Evolutionary conservation across 2,329 filamentous ascomycete species (phyloP).

Genomic region (Coniella vitis): DNA sequence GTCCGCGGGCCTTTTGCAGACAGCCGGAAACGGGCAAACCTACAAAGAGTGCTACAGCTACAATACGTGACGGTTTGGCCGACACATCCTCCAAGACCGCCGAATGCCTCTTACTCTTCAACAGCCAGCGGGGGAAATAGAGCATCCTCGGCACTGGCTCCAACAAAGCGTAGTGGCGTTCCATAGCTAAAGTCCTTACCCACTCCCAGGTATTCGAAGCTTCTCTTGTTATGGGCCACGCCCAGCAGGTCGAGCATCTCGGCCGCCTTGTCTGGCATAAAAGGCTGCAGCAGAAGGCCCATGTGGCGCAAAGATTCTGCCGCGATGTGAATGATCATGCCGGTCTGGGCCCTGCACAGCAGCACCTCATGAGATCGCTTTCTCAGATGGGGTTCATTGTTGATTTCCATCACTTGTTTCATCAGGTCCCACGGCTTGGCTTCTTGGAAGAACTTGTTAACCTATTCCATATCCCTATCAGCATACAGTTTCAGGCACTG

Average conservation of each 20-base stretch:
- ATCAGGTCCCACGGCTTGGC: slow-evolving; percentile 61
- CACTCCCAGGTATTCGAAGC: slow-evolving; percentile 53
- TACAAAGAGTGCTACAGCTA: no score
- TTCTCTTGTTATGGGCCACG: slow-evolving; percentile 56
- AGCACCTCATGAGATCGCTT: slow-evolving; percentile 23
- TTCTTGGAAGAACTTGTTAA: slow-evolving; percentile 60
- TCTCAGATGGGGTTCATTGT: background rate
- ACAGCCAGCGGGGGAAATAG: slow-evolving; percentile 47
- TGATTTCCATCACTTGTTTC: slow-evolving; percentile 20
- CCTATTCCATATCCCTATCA: slow-evolving; percentile 33
- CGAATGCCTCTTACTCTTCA: slow-evolving; percentile 25
- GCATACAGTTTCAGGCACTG: background rate
- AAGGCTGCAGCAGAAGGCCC: slow-evolving; percentile 82
- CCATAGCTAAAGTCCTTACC: slow-evolving; percentile 69
- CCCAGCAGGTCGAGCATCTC: slow-evolving; percentile 71
- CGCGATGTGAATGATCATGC: slow-evolving; percentile 57
- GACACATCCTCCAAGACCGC: no score
- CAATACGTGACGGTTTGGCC: no score
- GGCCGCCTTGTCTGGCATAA: slow-evolving; percentile 74
- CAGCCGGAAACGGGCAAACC: no score
- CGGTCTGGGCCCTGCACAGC: slow-evolving; percentile 33
- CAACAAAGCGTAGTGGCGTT: slow-evolving; percentile 24
- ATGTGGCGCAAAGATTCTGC: slow-evolving; percentile 72
- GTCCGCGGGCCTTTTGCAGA: no score
- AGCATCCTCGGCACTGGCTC: slow-evolving; percentile 31